Evolutionary conservation across 2,329 filamentous ascomycete species (phyloP).

Genomic region (Alternaria longipes): DNA sequence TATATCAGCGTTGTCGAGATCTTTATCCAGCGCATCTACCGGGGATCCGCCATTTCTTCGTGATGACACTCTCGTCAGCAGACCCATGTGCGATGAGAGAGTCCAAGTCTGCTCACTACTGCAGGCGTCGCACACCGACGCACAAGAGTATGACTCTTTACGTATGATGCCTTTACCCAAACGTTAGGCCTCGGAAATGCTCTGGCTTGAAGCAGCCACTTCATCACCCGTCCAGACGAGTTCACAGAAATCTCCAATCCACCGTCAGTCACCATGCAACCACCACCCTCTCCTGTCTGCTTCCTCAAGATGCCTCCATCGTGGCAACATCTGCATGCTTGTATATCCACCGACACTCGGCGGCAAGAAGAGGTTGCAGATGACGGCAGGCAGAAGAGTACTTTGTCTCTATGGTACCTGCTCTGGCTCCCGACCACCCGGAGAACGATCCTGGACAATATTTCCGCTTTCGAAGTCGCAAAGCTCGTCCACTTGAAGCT

Average conservation of each 20-base stretch:
- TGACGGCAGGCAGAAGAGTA: not conserved
- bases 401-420: conserved; percentile 1
- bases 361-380: not conserved
- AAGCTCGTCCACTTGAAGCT: conserved; percentile 1
- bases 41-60: too few relatives aligned
- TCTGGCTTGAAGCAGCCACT: not conserved
- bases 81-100: not conserved
- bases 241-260: not conserved
- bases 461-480: conserved; percentile 3
- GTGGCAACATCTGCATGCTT: not conserved
- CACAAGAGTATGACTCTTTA: not conserved
- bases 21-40: too few relatives aligned
- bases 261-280: not conserved
- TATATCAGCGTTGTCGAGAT: too few relatives aligned
- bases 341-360: not conserved
- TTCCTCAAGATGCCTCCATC: not conserved
- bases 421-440: conserved; percentile 1
- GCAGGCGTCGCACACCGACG: not conserved
- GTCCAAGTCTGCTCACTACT: not conserved
- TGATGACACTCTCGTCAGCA: too few relatives aligned
- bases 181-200: not conserved
- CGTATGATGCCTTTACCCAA: not conserved
- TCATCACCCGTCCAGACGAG: not conserved
- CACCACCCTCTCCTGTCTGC: not conserved
- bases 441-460: conserved; percentile 2